Conservation (phyloP, 768 basidiomycete genomes). For the Plicaturopsis crispa region DNA sequence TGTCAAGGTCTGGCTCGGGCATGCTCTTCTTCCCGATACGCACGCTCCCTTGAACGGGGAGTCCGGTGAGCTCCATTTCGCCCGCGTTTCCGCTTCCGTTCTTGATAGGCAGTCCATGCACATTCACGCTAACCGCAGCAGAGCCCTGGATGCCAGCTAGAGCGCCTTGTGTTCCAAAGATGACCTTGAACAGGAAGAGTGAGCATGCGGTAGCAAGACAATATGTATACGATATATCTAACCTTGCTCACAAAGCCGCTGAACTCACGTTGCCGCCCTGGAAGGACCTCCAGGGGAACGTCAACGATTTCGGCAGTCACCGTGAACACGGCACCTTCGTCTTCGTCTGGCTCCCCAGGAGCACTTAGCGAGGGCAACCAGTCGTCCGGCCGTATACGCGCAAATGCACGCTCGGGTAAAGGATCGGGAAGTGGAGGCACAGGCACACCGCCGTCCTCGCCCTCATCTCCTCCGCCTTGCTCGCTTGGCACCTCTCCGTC, state of each 20-base stretch:
- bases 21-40: conserved; percentile 50
- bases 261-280: conserved; percentile 71
- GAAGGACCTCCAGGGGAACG: conserved; percentile 70
- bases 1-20: no score
- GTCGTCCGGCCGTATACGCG: conserved; percentile 59
- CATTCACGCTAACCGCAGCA: conserved; percentile 49
- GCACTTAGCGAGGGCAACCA: conserved; percentile 48
- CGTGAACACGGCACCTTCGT: conserved; percentile 44
- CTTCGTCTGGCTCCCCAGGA: conserved; percentile 32
- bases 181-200: conserved; percentile 37
- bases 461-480: conserved; percentile 5
- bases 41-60: conserved; percentile 65
- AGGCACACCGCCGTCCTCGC: conserved; percentile 24
- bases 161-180: conserved; percentile 60
- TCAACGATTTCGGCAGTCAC: conserved; percentile 64
- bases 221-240: conserved; percentile 2
- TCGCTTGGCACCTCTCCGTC: conserved; percentile 56
- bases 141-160: conserved; percentile 60
- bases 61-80: conserved; percentile 50
- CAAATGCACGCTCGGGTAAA: conserved; percentile 67
- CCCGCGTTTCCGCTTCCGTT: conserved; percentile 24
- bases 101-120: conserved; percentile 57
- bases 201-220: conserved; percentile 1
- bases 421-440: conserved; percentile 55
- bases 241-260: conserved; percentile 76